Conservation (phyloP, 805 yeast species). For the Myxozyma kluyveri region DNA sequence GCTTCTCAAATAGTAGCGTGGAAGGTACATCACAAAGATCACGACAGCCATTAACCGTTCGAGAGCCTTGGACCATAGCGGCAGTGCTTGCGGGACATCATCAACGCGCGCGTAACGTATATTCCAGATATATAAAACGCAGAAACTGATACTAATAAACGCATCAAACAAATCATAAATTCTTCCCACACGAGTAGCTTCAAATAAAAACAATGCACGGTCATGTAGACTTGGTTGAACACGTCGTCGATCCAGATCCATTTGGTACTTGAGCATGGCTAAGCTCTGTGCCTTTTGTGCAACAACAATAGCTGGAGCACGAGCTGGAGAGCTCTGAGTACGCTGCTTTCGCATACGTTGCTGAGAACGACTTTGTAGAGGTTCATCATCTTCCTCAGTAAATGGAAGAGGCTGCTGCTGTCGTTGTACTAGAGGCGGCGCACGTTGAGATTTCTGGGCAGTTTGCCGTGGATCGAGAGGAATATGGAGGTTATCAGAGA, state of each 20-base stretch:
- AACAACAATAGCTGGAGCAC: not conserved
- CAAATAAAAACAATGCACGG: conserved; percentile 9
- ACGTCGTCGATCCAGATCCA: conserved; percentile 10
- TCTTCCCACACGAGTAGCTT: conserved; percentile 14
- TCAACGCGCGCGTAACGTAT: conserved; percentile 12
- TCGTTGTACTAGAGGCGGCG: too few relatives aligned
- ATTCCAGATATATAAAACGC: conserved; percentile 12
- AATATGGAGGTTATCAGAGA: too few relatives aligned
- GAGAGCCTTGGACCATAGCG: conserved; percentile 6
- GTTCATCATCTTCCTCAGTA: too few relatives aligned
- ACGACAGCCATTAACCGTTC: conserved; percentile 11
- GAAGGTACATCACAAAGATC: conserved; percentile 9
- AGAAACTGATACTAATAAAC: not conserved
- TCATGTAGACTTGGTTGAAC: conserved; percentile 9
- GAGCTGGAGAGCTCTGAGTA: too few relatives aligned
- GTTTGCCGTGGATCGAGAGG: too few relatives aligned
- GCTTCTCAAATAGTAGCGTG: conserved; percentile 7
- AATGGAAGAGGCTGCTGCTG: too few relatives aligned
- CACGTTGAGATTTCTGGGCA: too few relatives aligned
- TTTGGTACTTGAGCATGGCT: conserved; percentile 9
- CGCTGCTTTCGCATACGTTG: too few relatives aligned
- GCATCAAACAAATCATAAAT: conserved; percentile 14
- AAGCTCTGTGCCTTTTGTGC: conserved; percentile 1
- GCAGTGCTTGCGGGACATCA: conserved; percentile 11
- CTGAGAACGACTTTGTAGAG: too few relatives aligned